Base-by-base conservation (phyloP, 1,139 yeast genomes). In the Torulaspora pretoriensis region DNA sequence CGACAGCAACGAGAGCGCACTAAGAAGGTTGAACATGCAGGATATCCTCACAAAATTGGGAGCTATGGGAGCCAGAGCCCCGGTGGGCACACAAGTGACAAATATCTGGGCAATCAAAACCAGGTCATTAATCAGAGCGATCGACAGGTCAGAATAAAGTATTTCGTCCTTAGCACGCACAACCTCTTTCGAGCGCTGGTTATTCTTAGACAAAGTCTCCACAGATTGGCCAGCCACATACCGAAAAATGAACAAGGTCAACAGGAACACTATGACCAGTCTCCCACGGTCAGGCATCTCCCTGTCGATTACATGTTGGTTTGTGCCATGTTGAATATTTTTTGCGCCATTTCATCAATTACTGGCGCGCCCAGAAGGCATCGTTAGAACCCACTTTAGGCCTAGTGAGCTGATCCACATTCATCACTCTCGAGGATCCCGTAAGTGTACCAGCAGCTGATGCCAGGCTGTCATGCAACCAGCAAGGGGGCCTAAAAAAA, bases 61-160 rank as follows among this genome's bases (percentile, higher is more conserved):
- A 6, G 39, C 40, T 27, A 41, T 37, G 10, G 47, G 43, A 9
- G 47, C 45, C 28, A 46, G 19, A 3, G 45, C 45, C 7, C 38
- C 41, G 8, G 49, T 35, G 17, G 49, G 49, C 7, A 46, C 38
- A 33, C 49, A 46, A 8, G 49, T 46, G 12, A 43, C 42, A 38
- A 46, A 46, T 29, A 46, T 40, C 24, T 46, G 49, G 8, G 43
- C 44, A n/a, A 46, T 46, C 25, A 46, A 34, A n/a, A 46, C 25
- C 30, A 46, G 38, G 31, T 46, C 49, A 23, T 46, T 46, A 23
- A 46, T 35, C 34, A 46, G 16, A 4, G 40, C 38, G 10, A 46
- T 32, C n/a, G 45, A 28, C 27, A 46, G 28, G 12, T 46, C 49
- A 8, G 47, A 44, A 36, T 39, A 46, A 17, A 43, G 38, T 17